Evolutionary conservation across 1,139 yeast genomes (phyloP).

Genomic region (Fermentozyma sake): DNA sequence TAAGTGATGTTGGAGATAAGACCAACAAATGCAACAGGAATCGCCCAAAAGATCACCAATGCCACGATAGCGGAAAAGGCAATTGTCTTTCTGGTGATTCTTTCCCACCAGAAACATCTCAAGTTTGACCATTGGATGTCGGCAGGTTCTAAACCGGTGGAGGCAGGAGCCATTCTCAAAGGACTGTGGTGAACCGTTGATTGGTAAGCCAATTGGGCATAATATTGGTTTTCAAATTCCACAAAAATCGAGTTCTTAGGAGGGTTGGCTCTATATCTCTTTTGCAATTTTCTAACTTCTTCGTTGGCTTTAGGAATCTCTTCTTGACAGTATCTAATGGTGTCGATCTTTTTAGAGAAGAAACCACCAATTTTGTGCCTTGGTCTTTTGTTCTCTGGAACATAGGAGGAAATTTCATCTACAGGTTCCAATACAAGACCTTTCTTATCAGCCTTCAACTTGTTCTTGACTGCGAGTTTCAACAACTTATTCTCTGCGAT

Average conservation of each 20-base stretch:
- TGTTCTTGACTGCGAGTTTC: constrained; percentile 56
- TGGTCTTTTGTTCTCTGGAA: constrained; percentile 77
- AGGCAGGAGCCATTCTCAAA: constrained; percentile 43
- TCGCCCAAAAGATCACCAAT: constrained; percentile 78
- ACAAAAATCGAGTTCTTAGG: constrained; percentile 61
- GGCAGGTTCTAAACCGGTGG: constrained; percentile 56
- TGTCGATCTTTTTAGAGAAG: constrained; percentile 54
- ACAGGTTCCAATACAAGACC: constrained; percentile 37
- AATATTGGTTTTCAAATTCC: constrained; percentile 66
- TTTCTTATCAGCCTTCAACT: constrained; percentile 65
- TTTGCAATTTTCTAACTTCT: constrained; percentile 52
- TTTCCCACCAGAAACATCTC: constrained; percentile 83
- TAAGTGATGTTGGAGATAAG: constrained; percentile 77
- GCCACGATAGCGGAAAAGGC: constrained; percentile 58
- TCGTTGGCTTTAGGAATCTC: constrained; percentile 50
- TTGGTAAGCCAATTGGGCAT: constrained; percentile 69
- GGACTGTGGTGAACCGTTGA: constrained; percentile 52
- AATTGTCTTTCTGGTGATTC: constrained; percentile 53
- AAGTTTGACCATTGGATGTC: constrained; percentile 67
- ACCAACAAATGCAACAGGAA: constrained; percentile 97
- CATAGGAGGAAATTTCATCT: constrained; percentile 56
- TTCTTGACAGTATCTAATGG: constrained; percentile 55
- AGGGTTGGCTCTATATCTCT: constrained; percentile 33
- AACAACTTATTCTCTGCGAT: constrained; percentile 60
- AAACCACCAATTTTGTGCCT: constrained; percentile 54